These are phyloP conservation scores for Jatropha podagrica DNA, from an alignment of 441 rosid genomes.

Conservation along the genomic window DNA sequence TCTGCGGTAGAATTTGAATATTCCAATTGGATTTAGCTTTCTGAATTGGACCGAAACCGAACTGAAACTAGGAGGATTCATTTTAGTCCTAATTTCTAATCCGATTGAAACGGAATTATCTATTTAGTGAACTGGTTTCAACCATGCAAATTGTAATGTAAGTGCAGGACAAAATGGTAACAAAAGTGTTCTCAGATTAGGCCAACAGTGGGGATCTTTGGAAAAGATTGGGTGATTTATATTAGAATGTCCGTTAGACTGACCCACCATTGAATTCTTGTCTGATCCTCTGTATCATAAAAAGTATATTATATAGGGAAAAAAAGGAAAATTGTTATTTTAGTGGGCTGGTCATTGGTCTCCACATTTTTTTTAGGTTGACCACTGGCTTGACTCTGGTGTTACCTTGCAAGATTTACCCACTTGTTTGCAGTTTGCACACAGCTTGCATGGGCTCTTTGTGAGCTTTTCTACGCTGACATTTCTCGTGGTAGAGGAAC, in stretches of 20 bases:
- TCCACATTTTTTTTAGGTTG: not conserved
- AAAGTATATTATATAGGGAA: conserved; percentile 7
- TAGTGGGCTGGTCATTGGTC: not conserved
- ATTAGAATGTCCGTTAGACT: not conserved
- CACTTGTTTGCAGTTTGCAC: not conserved
- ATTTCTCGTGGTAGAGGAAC: not conserved
- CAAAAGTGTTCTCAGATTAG: not conserved
- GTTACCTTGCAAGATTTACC: not conserved
- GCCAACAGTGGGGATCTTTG: not conserved
- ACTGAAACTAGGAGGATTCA: too few relatives aligned
- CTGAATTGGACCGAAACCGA: too few relatives aligned
- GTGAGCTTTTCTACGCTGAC: too few relatives aligned
- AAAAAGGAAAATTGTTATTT: not conserved
- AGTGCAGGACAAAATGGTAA: not conserved
- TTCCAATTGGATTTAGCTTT: too few relatives aligned
- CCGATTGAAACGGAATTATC: too few relatives aligned
- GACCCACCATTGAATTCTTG: conserved; percentile 48
- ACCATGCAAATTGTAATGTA: too few relatives aligned
- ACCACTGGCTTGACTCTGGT: not conserved
- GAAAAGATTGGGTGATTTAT: not conserved
- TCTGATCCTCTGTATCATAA: conserved; percentile 19
- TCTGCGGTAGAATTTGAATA: too few relatives aligned
- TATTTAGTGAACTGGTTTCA: too few relatives aligned
- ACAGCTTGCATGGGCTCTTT: too few relatives aligned
- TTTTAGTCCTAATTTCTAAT: too few relatives aligned